These are phyloP conservation scores for Nissolia schottii DNA, from an alignment of 306 rosid genomes.

Conservation along the genomic window DNA sequence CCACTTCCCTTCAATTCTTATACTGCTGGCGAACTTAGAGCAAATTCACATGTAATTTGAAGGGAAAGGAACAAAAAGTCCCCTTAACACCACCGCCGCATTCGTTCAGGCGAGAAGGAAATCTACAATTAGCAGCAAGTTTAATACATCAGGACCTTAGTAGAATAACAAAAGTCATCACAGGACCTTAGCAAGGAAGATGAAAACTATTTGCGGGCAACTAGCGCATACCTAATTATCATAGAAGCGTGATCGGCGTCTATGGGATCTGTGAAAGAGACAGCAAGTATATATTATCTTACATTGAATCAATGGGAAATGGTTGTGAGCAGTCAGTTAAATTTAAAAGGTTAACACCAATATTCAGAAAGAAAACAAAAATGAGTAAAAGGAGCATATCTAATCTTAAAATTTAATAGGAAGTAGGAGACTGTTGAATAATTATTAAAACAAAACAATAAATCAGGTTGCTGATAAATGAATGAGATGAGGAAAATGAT, in stretches of 20 bases:
- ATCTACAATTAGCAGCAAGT: neutral
- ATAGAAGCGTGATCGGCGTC: slow-evolving; percentile 74
- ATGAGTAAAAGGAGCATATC: neutral
- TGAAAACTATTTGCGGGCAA: neutral
- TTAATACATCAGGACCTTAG: neutral
- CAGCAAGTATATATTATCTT: neutral
- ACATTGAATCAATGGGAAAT: neutral
- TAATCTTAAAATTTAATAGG: neutral
- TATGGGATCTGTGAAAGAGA: slow-evolving; percentile 52
- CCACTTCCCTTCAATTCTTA: slow-evolving; percentile 18
- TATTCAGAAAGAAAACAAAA: neutral
- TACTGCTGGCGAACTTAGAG: slow-evolving; percentile 16
- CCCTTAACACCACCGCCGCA: neutral
- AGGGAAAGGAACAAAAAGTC: neutral
- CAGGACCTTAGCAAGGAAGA: too few relatives aligned
- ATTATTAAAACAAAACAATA: neutral
- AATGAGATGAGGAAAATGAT: neutral
- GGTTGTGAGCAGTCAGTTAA: neutral
- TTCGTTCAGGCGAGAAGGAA: neutral
- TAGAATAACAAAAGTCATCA: neutral
- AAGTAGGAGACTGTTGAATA: neutral
- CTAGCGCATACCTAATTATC: slow-evolving; percentile 73
- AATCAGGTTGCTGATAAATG: neutral
- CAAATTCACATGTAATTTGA: neutral
- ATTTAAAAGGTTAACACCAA: neutral